A percentile compares a stretch with the other conserved stretches of the same genome.
Evolutionary conservation across 371 early-diverging fungal species (phyloP).

Genomic region (Circinella minor): DNA sequence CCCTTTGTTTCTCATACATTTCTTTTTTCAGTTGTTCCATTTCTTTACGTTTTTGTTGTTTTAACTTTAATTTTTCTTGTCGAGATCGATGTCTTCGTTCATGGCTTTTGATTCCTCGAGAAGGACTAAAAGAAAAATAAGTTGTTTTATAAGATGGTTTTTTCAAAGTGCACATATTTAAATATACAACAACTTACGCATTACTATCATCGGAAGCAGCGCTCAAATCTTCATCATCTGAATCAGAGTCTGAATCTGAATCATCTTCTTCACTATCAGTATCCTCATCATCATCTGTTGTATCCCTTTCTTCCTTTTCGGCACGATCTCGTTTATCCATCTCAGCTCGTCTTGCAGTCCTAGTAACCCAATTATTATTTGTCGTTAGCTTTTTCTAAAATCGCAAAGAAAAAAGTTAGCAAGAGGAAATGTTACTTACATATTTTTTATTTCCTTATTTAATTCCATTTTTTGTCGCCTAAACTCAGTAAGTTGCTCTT

Average conservation of each 20-base stretch:
- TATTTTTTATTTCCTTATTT: slow-evolving; percentile 64
- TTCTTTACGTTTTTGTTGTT: slow-evolving; percentile 55
- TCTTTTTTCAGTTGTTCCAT: slow-evolving; percentile 47
- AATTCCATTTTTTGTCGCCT: slow-evolving; percentile 70
- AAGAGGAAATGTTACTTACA: slow-evolving; percentile 27
- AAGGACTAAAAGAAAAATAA: background rate
- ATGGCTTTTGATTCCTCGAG: slow-evolving; percentile 16
- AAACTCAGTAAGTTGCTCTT: slow-evolving; percentile 66
- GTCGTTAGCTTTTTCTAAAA: no score
- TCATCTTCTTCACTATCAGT: slow-evolving; percentile 25
- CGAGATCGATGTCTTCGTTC: slow-evolving; percentile 48
- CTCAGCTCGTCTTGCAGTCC: slow-evolving; percentile 31
- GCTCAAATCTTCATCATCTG: slow-evolving; percentile 30
- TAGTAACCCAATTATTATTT: slow-evolving; percentile 2
- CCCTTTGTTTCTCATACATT: slow-evolving; percentile 46
- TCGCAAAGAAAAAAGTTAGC: no score
- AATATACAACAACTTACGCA: slow-evolving; percentile 16
- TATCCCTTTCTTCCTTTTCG: slow-evolving; percentile 34
- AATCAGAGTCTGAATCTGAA: slow-evolving; percentile 39
- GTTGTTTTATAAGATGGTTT: no score
- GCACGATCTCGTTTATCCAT: slow-evolving; percentile 34
- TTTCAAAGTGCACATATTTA: background rate
- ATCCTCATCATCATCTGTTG: slow-evolving; percentile 25
- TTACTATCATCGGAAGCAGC: slow-evolving; percentile 34
- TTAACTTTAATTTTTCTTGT: slow-evolving; percentile 55